Evolutionary conservation across 1,284 basidiomycete genomes (phyloP).

Genomic region (Tetrapyrgos nigripes): DNA sequence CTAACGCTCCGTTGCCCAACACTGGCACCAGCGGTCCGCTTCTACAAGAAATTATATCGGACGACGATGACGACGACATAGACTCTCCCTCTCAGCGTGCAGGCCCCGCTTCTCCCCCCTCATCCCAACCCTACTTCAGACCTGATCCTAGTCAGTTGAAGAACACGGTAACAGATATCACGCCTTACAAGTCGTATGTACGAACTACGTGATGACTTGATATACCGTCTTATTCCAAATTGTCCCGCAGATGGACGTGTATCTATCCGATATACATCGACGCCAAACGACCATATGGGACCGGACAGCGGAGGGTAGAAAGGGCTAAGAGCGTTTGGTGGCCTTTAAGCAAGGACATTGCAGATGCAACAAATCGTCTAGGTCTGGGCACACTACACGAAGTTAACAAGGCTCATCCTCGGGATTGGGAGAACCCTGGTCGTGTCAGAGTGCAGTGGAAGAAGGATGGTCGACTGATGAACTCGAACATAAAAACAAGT

Average conservation of each 20-base stretch:
- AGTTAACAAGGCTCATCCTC: conserved; percentile 88
- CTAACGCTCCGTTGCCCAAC: conserved; percentile 67
- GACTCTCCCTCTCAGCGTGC: conserved; percentile 41
- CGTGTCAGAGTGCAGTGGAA: conserved; percentile 92
- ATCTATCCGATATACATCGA: conserved; percentile 98
- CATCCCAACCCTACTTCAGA: conserved; percentile 39
- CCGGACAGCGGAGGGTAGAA: conserved; percentile 83
- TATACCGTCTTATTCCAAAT: conserved; percentile 12
- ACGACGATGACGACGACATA: conserved; percentile 53
- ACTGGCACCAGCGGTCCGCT: conserved; percentile 75
- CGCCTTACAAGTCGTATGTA: conserved; percentile 79
- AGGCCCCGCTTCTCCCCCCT: conserved; percentile 61
- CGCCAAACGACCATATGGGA: conserved; percentile 87
- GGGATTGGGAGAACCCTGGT: conserved; percentile 97
- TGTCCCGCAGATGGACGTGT: conserved; percentile 80
- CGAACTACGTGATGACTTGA: conserved; percentile 6
- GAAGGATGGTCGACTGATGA: conserved; percentile 77
- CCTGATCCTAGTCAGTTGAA: conserved; percentile 26
- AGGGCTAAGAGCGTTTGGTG: conserved; percentile 89
- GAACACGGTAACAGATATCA: conserved; percentile 69
- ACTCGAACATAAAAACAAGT: conserved; percentile 83
- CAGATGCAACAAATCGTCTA: conserved; percentile 80
- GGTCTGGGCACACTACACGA: conserved; percentile 87
- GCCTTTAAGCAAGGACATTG: conserved; percentile 92
- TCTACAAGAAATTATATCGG: conserved; percentile 70